A percentile compares a stretch with the other conserved stretches of the same genome.
phyloP scores from a whole-genome alignment of 352 stramenopile species.

The Phytophthora agathidicida region DNA sequence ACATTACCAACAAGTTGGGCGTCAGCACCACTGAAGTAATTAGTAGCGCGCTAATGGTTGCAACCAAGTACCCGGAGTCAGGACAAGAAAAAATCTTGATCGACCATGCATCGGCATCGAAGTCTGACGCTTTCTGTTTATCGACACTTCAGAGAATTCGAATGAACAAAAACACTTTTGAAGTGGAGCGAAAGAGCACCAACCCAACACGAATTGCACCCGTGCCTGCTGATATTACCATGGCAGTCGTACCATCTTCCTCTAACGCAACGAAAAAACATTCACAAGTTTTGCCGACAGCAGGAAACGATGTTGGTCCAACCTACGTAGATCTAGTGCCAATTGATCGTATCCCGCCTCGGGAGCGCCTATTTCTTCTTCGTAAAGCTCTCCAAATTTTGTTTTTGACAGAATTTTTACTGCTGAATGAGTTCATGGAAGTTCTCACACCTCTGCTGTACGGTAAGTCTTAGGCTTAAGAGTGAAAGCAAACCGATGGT shows the following conservation, averaged over 20 bases:
- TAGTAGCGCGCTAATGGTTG: slow-evolving; percentile 2
- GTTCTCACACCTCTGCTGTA: slow-evolving; percentile 37
- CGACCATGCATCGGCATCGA: not conserved
- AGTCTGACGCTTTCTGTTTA: slow-evolving; percentile 6
- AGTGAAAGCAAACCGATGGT: not conserved
- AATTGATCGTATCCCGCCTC: not conserved
- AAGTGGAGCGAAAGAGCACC: not conserved
- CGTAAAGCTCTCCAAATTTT: slow-evolving; percentile 31
- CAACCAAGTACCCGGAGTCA: slow-evolving; percentile 9
- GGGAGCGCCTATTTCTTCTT: slow-evolving; percentile 11
- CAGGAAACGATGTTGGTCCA: not conserved
- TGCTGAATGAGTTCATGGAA: slow-evolving; percentile 41
- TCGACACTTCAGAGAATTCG: slow-evolving; percentile 1
- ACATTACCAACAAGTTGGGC: slow-evolving; percentile 11
- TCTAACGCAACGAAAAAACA: too few relatives aligned
- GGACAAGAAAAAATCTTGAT: not conserved
- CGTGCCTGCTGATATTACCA: not conserved
- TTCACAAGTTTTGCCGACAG: too few relatives aligned
- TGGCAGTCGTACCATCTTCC: not conserved
- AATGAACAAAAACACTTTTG: not conserved
- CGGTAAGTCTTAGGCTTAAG: slow-evolving; percentile 16
- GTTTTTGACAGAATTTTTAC: slow-evolving; percentile 38
- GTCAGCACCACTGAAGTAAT: slow-evolving; percentile 7
- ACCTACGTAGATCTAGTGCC: not conserved
- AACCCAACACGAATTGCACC: not conserved